Evolutionary conservation across 768 basidiomycete genomes (phyloP).

Genomic region (Mycena haematopus): DNA sequence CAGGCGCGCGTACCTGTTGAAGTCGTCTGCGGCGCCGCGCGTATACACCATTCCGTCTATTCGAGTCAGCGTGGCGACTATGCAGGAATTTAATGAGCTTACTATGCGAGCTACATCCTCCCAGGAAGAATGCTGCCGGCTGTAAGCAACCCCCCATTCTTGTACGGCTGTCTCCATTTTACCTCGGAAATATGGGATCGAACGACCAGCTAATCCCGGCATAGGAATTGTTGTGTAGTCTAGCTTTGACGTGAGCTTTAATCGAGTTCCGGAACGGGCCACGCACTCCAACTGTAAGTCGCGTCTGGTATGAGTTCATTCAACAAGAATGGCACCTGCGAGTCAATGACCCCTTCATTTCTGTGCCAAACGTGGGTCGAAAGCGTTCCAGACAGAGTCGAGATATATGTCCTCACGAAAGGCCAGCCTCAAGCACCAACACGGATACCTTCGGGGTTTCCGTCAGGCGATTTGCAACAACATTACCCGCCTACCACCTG

Average conservation of each 20-base stretch:
- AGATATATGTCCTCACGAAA: too few relatives aligned
- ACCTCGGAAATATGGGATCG: slow-evolving; percentile 3
- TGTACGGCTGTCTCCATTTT: not conserved
- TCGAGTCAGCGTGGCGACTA: too few relatives aligned
- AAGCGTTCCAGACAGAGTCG: too few relatives aligned
- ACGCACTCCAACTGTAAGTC: slow-evolving; percentile 11
- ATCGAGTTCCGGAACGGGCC: not conserved
- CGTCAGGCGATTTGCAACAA: too few relatives aligned
- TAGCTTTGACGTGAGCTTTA: not conserved
- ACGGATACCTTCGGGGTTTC: too few relatives aligned
- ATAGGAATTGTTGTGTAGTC: slow-evolving; percentile 2
- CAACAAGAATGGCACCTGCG: slow-evolving; percentile 6
- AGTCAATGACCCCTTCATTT: slow-evolving; percentile 7
- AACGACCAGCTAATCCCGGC: not conserved
- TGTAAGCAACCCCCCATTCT: not conserved
- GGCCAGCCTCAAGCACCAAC: too few relatives aligned
- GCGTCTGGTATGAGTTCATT: not conserved
- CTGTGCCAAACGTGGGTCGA: not conserved
- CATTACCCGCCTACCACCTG: too few relatives aligned
- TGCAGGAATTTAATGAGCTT: too few relatives aligned
- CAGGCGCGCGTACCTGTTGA: slow-evolving; percentile 32
- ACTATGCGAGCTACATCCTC: slow-evolving; percentile 15
- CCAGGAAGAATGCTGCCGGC: slow-evolving; percentile 8
- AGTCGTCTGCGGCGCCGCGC: slow-evolving; percentile 38
- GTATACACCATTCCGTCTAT: slow-evolving; percentile 29